Conservation (phyloP, 352 stramenopile genomes). For the Phytophthora capsici region DNA sequence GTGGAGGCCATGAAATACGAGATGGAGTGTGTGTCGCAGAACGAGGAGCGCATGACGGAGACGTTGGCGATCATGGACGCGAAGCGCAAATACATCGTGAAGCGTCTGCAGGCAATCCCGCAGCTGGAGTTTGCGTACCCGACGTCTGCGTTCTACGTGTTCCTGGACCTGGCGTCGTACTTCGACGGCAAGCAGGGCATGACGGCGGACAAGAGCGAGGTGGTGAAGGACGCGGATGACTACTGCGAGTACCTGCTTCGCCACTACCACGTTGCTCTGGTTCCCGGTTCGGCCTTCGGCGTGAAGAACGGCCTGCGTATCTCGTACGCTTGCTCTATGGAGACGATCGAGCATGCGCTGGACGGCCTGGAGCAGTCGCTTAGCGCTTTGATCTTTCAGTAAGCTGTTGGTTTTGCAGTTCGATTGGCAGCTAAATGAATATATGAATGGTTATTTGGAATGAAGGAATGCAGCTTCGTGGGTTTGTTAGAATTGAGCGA, state of each 20-base stretch:
- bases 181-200: slow-evolving; percentile 65
- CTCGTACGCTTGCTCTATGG: slow-evolving; percentile 96
- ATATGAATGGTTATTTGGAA: too few species aligned
- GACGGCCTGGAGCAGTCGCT: slow-evolving; percentile 75
- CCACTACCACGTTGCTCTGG: slow-evolving; percentile 93
- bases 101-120: slow-evolving; percentile 82
- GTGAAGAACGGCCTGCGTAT: slow-evolving; percentile 93
- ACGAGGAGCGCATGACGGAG: slow-evolving; percentile 58
- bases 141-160: slow-evolving; percentile 96
- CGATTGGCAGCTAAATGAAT: too few species aligned
- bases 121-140: slow-evolving; percentile 87
- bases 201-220: slow-evolving; percentile 49
- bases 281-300: slow-evolving; percentile 96
- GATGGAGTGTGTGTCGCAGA: slow-evolving; percentile 62
- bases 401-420: background rate
- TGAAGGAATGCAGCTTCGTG: too few species aligned
- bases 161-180: slow-evolving; percentile 90
- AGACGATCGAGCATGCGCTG: slow-evolving; percentile 76
- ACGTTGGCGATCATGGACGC: slow-evolving; percentile 62
- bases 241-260: slow-evolving; percentile 95
- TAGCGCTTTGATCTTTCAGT: slow-evolving; percentile 41
- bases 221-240: slow-evolving; percentile 62
- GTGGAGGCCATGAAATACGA: slow-evolving; percentile 90
- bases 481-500: too few species aligned
- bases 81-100: slow-evolving; percentile 62